Conservation (phyloP, 495 filamentous ascomycete species). For the Viridothelium virens region DNA sequence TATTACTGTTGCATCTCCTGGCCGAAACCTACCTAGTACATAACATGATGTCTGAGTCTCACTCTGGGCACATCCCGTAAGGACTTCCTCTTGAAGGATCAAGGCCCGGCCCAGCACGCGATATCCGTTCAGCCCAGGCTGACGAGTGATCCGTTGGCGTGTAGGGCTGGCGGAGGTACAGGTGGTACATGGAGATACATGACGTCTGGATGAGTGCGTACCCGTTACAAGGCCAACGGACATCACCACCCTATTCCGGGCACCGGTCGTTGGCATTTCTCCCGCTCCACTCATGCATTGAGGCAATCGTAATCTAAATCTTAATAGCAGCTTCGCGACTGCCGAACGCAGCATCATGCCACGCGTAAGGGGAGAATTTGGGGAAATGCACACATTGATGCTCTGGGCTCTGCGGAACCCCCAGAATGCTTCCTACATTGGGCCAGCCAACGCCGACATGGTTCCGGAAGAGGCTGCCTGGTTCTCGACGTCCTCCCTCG, state of each 20-base stretch:
- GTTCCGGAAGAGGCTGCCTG: background rate
- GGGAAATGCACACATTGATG: background rate
- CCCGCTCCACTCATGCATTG: background rate
- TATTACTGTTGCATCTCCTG: background rate
- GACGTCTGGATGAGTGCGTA: background rate
- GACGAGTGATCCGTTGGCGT: background rate
- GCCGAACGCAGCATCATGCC: background rate
- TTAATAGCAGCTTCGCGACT: no score
- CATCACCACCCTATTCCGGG: background rate
- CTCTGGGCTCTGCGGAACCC: background rate
- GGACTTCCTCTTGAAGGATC: conserved; percentile 2
- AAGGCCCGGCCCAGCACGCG: conserved; percentile 1
- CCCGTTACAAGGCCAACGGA: background rate
- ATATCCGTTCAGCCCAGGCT: conserved; percentile 5
- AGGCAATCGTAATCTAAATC: no score
- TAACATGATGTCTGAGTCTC: background rate
- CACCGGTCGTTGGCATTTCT: background rate
- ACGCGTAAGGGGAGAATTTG: no score
- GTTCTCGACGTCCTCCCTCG: background rate
- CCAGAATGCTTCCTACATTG: background rate
- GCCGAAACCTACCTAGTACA: background rate
- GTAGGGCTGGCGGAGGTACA: background rate
- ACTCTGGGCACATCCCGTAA: conserved; percentile 3
- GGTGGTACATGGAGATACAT: conserved; percentile 3
- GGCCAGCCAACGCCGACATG: background rate